Base-by-base conservation (phyloP, 805 yeast genomes). In the Millerozyma miso region DNA sequence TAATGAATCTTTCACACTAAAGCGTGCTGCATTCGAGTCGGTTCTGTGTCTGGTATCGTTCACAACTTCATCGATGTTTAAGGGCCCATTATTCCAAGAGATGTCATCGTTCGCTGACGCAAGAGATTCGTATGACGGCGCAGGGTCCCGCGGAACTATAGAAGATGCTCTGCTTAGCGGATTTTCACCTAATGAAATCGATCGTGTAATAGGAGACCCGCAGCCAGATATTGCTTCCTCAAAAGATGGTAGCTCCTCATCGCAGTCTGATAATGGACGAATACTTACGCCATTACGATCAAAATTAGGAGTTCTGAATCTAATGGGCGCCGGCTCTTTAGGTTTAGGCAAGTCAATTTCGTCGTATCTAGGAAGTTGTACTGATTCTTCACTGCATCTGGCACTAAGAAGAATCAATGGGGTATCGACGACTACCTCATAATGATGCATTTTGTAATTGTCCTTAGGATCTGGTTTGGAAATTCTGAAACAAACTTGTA, bases 351-450 rank as follows among this genome's bases (percentile, higher is more conserved):
- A 31, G 35, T 46, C 49, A 3, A 63, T 45, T 19, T 64, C 71
- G 39, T 64, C 60, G 38, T 71, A 71, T 39, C 54, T 58, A 0
- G 76, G 76, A 36, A 71, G 57, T 46, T 69, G 74, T 5, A 61
- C 55, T 1, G 73, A 64, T 3, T 51, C 68, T 5, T 67, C 74
- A 47, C 59, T 61, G 50, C 75, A 70, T 45, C 65, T 66, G 0
- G 74, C 56, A 48, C 74, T 68, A 38, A 71, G 54, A 44, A 71
- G 56, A 29, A 76, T 71, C 31, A 85, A 69, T 0, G 93, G 93
- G 0, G 91, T 84, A 55, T 85, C 93, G 33, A 85, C 84, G 35
- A 85, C 78, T 16, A 85, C 90, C 52, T 85, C 95, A 54, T 81
- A 85, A 58, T 85, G 90, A 52, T 83, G 88, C 65, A 79, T 62